phyloP scores from a whole-genome alignment of 2,329 filamentous ascomycete genomes.

The Xylaria sp. region DNA sequence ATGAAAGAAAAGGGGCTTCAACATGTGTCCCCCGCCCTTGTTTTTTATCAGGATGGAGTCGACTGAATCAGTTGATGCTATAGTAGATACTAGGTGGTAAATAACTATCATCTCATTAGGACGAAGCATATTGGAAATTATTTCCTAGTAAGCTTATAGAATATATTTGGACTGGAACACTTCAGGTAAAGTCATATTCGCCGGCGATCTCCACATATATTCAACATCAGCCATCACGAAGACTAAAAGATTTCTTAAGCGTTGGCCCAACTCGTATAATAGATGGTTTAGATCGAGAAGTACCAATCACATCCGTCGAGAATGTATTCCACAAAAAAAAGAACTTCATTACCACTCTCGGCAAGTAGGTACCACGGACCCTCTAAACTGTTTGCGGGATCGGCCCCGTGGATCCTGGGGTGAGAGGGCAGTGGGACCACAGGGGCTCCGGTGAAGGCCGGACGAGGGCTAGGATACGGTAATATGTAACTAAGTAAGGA shows the following conservation, averaged over 20 bases:
- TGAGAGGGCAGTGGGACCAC: slow-evolving; percentile 1
- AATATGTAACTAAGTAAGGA: too few species aligned
- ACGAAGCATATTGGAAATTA: not conserved
- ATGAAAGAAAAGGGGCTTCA: not conserved
- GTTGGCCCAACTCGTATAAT: not conserved
- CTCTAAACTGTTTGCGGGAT: not conserved
- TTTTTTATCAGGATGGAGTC: not conserved
- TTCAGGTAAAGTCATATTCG: not conserved
- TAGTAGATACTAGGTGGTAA: not conserved
- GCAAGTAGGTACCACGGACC: not conserved
- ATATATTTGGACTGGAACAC: not conserved
- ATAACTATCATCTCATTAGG: not conserved
- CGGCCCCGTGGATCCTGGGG: not conserved
- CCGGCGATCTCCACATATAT: not conserved
- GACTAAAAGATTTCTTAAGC: not conserved
- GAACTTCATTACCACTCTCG: slow-evolving; percentile 24
- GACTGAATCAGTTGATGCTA: not conserved
- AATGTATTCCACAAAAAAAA: slow-evolving; percentile 7
- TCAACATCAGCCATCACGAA: not conserved
- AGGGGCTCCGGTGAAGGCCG: not conserved
- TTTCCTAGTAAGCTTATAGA: not conserved
- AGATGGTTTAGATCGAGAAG: not conserved
- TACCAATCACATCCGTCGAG: not conserved
- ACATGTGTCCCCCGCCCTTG: not conserved
- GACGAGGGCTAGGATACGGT: not conserved